phyloP scores from a whole-genome alignment of 2,329 filamentous ascomycete genomes.

The Diaporthe batatas region DNA sequence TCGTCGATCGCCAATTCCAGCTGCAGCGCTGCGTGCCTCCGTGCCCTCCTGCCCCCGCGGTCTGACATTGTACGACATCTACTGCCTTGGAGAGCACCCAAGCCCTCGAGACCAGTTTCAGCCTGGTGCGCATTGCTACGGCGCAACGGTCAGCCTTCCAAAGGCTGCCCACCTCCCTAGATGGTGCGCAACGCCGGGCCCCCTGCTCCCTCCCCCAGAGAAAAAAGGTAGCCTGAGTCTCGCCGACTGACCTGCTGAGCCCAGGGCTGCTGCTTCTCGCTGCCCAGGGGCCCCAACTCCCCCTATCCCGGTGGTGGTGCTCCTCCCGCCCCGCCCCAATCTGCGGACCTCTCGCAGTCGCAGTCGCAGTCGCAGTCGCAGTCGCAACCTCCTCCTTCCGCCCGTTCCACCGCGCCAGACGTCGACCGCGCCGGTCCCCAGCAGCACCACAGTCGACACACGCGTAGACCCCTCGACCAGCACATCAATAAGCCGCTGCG shows the following conservation, averaged over 20 bases:
- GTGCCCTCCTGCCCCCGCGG: too few species aligned
- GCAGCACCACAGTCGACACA: slow-evolving; percentile 51
- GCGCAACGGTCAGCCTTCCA: neutral
- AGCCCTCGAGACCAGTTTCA: neutral
- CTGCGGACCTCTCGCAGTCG: slow-evolving; percentile 22
- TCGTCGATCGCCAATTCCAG: neutral
- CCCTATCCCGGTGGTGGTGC: slow-evolving; percentile 62
- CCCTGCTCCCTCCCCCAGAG: neutral
- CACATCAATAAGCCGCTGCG: slow-evolving; percentile 79
- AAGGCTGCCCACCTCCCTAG: slow-evolving; percentile 10
- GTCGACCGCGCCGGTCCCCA: slow-evolving; percentile 41
- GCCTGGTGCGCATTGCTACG: slow-evolving; percentile 1
- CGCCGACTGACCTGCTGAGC: slow-evolving; percentile 1
- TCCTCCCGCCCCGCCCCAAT: slow-evolving; percentile 17
- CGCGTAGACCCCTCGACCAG: slow-evolving; percentile 64
- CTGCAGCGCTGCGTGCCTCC: neutral
- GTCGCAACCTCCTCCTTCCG: slow-evolving; percentile 1
- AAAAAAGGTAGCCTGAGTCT: neutral
- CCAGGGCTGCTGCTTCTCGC: slow-evolving; percentile 72
- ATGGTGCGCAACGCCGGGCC: slow-evolving; percentile 16
- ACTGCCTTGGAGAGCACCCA: neutral
- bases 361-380: neutral
- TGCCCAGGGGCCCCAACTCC: slow-evolving; percentile 64
- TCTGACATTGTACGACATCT: neutral
- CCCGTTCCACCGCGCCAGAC: slow-evolving; percentile 44